phyloP scores from a whole-genome alignment of 2,329 filamentous ascomycete species.

The Exserohilum turcica region DNA sequence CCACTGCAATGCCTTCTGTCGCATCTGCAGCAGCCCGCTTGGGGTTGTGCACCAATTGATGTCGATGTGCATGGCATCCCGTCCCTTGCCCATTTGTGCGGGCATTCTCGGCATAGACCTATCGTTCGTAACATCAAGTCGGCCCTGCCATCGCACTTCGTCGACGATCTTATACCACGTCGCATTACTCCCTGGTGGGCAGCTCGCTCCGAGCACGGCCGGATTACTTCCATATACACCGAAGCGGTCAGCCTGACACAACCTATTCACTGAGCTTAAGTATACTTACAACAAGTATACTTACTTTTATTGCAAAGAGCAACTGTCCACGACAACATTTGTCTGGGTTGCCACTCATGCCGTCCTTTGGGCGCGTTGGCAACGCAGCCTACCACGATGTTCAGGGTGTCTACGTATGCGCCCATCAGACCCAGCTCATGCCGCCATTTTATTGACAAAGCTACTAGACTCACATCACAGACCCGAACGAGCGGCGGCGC shows the following conservation, averaged over 20 bases:
- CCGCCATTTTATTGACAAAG: constrained; percentile 17
- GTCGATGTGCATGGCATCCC: constrained; percentile 15
- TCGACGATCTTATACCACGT: constrained; percentile 13
- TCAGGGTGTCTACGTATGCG: constrained; percentile 31
- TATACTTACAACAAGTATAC: constrained; percentile 3
- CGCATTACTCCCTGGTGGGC: constrained; percentile 5
- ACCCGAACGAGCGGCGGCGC: constrained; percentile 45
- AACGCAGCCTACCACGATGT: constrained; percentile 43
- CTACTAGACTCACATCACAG: constrained; percentile 36
- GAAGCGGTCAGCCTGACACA: constrained; percentile 8
- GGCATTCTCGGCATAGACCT: constrained; percentile 5
- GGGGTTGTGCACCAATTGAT: constrained; percentile 19
- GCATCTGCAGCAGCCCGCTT: constrained; percentile 9
- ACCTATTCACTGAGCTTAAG: constrained; percentile 6
- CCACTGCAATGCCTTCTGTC: constrained; percentile 11
- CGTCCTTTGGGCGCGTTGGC: constrained; percentile 34
- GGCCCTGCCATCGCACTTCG: constrained; percentile 4
- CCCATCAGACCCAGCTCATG: background rate
- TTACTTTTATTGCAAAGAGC: background rate
- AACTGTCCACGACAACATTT: constrained; percentile 4
- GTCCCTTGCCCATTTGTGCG: background rate
- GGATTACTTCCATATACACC: constrained; percentile 7
- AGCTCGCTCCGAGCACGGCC: constrained; percentile 8
- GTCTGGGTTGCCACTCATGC: constrained; percentile 22
- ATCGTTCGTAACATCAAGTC: constrained; percentile 8